A percentile compares a stretch with the other conserved stretches of the same genome.
phyloP scores from a whole-genome alignment of 1,139 yeast species.

The Yamadazyma triangularis region DNA sequence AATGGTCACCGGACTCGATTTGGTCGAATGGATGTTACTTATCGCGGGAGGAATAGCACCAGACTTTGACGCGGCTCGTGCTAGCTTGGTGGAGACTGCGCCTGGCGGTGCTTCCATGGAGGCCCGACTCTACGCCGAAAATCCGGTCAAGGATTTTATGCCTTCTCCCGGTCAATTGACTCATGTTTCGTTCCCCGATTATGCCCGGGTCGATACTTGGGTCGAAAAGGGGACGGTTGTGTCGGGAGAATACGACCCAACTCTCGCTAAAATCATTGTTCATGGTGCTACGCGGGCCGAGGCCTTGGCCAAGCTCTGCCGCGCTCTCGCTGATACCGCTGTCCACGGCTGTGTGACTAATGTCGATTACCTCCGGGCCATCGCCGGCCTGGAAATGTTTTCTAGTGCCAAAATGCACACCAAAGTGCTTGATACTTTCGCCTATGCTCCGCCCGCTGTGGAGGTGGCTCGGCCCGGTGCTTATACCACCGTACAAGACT shows the following conservation, averaged over 20 bases:
- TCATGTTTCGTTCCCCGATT: conserved; percentile 76
- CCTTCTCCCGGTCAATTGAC: conserved; percentile 95
- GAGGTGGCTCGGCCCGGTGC: conserved; percentile 88
- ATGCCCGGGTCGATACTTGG: conserved; percentile 96
- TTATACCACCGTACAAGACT: conserved; percentile 92
- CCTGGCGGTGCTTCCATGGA: conserved; percentile 92
- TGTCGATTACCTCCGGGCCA: conserved; percentile 80
- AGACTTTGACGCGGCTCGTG: conserved; percentile 52
- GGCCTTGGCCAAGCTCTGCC: conserved; percentile 69
- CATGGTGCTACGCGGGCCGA: conserved; percentile 86
- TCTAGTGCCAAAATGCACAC: conserved; percentile 80
- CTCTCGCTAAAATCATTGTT: conserved; percentile 92
- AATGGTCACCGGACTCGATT: conserved; percentile 86
- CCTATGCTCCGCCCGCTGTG: conserved; percentile 75
- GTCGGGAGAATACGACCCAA: conserved; percentile 94
- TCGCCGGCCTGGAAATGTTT: conserved; percentile 82
- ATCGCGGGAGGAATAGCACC: conserved; percentile 91
- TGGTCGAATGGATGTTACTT: conserved; percentile 94
- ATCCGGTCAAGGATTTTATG: conserved; percentile 90
- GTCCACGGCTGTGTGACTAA: conserved; percentile 88
- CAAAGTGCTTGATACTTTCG: conserved; percentile 78
- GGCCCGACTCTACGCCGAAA: conserved; percentile 93
- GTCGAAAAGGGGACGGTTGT: conserved; percentile 83
- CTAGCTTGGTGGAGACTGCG: too few relatives aligned
- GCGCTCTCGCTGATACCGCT: conserved; percentile 81